Evolutionary conservation across 2,329 filamentous ascomycete species (phyloP).

Genomic region (Cryphonectria japonica): DNA sequence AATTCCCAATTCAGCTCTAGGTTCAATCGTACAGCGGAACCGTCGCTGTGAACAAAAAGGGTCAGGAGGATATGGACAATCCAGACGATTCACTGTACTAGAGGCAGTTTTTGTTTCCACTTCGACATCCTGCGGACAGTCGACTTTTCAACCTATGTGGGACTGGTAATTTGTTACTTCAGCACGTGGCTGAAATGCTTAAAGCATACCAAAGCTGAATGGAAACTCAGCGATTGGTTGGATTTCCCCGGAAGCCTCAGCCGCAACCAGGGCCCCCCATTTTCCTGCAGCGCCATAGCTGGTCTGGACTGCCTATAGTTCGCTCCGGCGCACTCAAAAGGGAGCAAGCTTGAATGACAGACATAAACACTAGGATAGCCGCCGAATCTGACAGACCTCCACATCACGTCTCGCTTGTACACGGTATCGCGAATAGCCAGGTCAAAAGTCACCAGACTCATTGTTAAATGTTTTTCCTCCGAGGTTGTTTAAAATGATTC

Average conservation of each 20-base stretch:
- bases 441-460: not conserved
- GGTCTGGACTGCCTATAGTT: slow-evolving; percentile 1
- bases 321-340: not conserved
- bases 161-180: not conserved
- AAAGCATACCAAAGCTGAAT: not conserved
- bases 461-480: not conserved
- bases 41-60: not conserved
- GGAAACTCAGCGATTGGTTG: not conserved
- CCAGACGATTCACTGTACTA: not conserved
- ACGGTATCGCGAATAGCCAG: not conserved
- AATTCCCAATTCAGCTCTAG: not conserved
- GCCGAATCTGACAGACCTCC: not conserved
- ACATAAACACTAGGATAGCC: not conserved
- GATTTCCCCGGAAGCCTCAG: not conserved
- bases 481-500: not conserved
- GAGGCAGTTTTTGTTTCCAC: no score
- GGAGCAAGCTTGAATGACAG: not conserved
- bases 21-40: not conserved
- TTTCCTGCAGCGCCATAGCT: not conserved
- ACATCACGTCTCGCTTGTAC: not conserved
- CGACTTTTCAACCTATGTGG: not conserved
- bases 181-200: not conserved
- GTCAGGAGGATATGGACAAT: not conserved
- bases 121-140: not conserved
- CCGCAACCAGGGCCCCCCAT: not conserved